Percentiles rank a stretch among this genome's conserved stretches.
Conservation (phyloP, 768 basidiomycete species). For the Russula emetica region DNA sequence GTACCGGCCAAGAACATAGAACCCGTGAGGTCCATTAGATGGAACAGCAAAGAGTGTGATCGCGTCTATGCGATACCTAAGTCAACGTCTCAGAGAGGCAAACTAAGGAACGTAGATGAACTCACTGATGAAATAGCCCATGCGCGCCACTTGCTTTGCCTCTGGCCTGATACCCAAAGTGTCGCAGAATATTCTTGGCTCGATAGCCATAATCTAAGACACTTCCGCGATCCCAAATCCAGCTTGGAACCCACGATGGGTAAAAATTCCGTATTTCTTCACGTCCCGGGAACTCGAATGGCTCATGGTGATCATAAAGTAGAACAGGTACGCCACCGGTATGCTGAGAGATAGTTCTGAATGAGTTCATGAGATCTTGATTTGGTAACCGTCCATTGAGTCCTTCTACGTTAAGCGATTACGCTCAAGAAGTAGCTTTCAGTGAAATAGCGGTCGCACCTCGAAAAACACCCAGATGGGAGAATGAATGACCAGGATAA, state of each 20-base stretch:
- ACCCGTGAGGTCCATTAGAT: conserved; percentile 89
- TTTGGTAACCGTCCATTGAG: conserved; percentile 93
- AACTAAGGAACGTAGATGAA: conserved; percentile 7
- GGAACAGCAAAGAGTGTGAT: conserved; percentile 87
- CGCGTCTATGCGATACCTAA: conserved; percentile 90
- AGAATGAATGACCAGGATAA: conserved; percentile 96
- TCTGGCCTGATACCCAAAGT: conserved; percentile 67
- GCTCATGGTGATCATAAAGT: conserved; percentile 73
- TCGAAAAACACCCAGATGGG: conserved; percentile 90
- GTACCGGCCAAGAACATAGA: conserved; percentile 86
- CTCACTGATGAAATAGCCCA: conserved; percentile 82
- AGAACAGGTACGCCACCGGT: conserved; percentile 74
- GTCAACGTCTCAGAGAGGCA: not conserved
- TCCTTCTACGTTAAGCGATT: conserved; percentile 58
- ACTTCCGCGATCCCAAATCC: conserved; percentile 40
- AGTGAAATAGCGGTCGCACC: conserved; percentile 46
- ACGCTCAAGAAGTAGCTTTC: not conserved
- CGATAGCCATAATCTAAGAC: conserved; percentile 53
- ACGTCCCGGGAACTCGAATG: conserved; percentile 38
- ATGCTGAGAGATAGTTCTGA: conserved; percentile 63
- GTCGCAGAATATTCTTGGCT: conserved; percentile 63
- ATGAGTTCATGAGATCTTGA: conserved; percentile 88
- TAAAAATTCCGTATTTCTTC: conserved; percentile 33
- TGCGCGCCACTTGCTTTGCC: conserved; percentile 87
- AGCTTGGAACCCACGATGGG: conserved; percentile 46